A percentile compares a stretch with the other conserved stretches of the same genome.
phyloP scores from a whole-genome alignment of 805 yeast genomes.

The Candida krabiensis region DNA sequence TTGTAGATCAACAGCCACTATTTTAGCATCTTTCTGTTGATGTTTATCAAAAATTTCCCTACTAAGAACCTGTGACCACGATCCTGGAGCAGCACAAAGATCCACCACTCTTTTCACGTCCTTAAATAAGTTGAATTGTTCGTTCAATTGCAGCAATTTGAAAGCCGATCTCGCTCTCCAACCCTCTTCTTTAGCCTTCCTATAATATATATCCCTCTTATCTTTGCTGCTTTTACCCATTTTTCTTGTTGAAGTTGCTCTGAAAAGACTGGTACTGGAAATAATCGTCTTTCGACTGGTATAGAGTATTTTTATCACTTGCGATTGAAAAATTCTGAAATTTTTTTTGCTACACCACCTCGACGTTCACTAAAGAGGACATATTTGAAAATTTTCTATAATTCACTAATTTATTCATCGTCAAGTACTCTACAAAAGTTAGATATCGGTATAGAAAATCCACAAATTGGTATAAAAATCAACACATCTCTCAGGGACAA shows the following conservation, averaged over 20 bases:
- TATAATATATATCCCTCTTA: conserved; percentile 85
- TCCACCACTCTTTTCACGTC: conserved; percentile 86
- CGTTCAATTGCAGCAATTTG: conserved; percentile 86
- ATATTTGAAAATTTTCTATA: too few species aligned
- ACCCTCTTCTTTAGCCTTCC: conserved; percentile 97
- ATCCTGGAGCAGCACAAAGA: conserved; percentile 97
- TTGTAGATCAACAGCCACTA: conserved; percentile 93
- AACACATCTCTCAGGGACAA: too few species aligned
- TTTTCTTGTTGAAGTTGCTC: background rate
- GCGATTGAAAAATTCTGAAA: background rate
- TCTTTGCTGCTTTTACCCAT: conserved; percentile 97
- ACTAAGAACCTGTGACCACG: conserved; percentile 96
- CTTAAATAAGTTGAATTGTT: conserved; percentile 79
- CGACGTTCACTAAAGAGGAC: too few species aligned
- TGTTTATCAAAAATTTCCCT: conserved; percentile 51
- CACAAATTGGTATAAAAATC: conserved; percentile 1
- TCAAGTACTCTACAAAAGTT: too few species aligned
- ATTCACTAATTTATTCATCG: too few species aligned
- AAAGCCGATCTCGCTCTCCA: conserved; percentile 98
- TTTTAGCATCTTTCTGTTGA: conserved; percentile 44
- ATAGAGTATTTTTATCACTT: conserved; percentile 8
- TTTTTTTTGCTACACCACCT: too few species aligned
- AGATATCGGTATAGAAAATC: conserved; percentile 1
- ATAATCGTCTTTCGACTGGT: too few species aligned
- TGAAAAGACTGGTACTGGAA: too few species aligned